These are phyloP conservation scores for Cordia subcordata DNA, from an alignment of 257 asterid species.

Conservation along the genomic window DNA sequence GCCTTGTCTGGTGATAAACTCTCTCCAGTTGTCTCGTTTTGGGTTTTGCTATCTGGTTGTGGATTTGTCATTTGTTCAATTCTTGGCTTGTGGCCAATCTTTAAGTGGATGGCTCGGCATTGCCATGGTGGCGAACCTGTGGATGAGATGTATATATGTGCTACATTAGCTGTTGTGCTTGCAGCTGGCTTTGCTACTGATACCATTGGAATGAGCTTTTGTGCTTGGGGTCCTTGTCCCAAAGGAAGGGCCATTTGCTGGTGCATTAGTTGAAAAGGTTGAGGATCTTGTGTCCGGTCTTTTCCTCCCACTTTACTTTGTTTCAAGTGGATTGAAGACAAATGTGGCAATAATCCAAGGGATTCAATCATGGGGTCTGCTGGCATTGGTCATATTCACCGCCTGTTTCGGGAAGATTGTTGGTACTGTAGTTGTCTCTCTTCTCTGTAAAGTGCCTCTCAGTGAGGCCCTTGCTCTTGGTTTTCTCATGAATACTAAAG, in stretches of 20 bases:
- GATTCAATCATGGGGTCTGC: constrained; percentile 43
- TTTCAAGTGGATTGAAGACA: constrained; percentile 42
- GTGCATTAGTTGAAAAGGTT: constrained; percentile 30
- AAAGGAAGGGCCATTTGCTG: constrained; percentile 34
- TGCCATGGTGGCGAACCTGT: constrained; percentile 32
- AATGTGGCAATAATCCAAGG: constrained; percentile 37
- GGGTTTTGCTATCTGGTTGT: constrained; percentile 30
- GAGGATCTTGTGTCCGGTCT: constrained; percentile 47
- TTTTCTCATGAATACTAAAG: constrained; percentile 45
- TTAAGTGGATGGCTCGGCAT: constrained; percentile 24
- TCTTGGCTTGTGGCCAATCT: constrained; percentile 15
- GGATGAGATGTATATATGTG: constrained; percentile 22
- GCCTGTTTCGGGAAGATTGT: constrained; percentile 44
- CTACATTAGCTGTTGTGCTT: constrained; percentile 18
- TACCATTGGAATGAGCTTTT: constrained; percentile 30
- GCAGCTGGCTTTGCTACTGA: constrained; percentile 29
- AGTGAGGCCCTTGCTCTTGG: constrained; percentile 37
- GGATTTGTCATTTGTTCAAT: constrained; percentile 22
- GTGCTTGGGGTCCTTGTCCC: constrained; percentile 33
- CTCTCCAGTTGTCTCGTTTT: constrained; percentile 25
- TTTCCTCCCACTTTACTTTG: constrained; percentile 41
- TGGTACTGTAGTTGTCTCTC: constrained; percentile 34
- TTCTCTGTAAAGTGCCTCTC: constrained; percentile 23
- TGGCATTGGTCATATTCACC: constrained; percentile 36
- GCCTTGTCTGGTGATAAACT: constrained; percentile 18